These are phyloP conservation scores for Ustulina deusta DNA, from an alignment of 2,329 filamentous ascomycete species.

Conservation along the genomic window DNA sequence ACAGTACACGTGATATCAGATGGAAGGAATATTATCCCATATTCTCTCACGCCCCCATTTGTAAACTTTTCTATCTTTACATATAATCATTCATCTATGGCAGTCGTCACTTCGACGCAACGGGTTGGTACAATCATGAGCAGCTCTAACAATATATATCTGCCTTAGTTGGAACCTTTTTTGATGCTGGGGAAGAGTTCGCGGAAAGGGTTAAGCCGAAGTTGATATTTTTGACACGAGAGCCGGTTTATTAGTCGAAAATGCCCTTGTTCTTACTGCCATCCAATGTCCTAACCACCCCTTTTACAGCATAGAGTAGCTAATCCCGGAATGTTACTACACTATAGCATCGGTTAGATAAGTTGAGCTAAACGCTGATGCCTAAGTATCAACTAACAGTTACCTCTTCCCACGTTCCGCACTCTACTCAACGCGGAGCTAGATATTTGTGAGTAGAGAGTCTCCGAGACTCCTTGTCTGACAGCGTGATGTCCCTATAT, in stretches of 20 bases:
- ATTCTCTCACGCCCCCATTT: not conserved
- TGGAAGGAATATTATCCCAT: not conserved
- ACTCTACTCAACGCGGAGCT: no score
- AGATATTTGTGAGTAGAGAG: no score
- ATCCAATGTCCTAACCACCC: no score
- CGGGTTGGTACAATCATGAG: not conserved
- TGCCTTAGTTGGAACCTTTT: conserved; percentile 36
- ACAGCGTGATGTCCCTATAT: no score
- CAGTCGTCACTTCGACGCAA: no score
- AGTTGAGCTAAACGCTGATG: no score
- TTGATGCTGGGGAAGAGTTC: conserved; percentile 42
- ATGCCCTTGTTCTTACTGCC: not conserved
- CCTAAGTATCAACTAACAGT: no score
- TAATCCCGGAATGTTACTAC: no score
- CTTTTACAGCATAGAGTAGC: no score
- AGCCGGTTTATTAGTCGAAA: conserved; percentile 17
- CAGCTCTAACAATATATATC: conserved; percentile 26
- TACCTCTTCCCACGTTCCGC: no score
- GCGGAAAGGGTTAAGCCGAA: conserved; percentile 35
- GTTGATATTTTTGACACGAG: conserved; percentile 41
- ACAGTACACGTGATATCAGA: no score
- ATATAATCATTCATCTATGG: not conserved
- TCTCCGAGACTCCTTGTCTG: no score
- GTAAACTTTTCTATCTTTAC: not conserved
- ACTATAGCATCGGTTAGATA: not conserved